These are phyloP conservation scores for Geotrichum aggregatum DNA, from an alignment of 1,139 yeast genomes.

Conservation along the genomic window DNA sequence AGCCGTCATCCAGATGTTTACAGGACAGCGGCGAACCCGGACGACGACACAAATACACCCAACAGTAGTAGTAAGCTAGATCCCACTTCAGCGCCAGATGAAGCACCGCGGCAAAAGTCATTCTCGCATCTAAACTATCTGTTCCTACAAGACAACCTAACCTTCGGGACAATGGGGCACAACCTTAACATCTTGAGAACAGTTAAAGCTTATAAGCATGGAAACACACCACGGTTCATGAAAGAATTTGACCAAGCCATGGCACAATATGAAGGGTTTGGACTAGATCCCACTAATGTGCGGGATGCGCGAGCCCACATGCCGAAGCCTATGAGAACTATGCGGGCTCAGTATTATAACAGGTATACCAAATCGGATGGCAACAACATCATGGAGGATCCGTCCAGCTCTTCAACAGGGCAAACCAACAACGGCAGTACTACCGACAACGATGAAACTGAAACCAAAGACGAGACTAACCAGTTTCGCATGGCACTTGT, in stretches of 20 bases:
- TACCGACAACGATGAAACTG: too few relatives aligned
- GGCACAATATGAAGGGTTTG: background rate
- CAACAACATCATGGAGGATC: too few relatives aligned
- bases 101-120: background rate
- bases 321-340: background rate
- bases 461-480: background rate
- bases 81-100: background rate
- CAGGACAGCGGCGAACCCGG: constrained; percentile 16
- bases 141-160: background rate
- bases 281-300: background rate
- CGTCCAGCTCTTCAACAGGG: too few relatives aligned
- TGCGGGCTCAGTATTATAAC: too few relatives aligned
- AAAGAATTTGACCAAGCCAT: background rate
- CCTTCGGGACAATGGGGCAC: constrained; percentile 9
- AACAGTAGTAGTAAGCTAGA: background rate
- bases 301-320: background rate
- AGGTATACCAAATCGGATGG: too few relatives aligned
- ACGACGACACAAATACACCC: background rate
- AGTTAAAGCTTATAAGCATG: background rate
- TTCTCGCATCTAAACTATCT: background rate
- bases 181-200: background rate
- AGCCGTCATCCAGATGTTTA: constrained; percentile 13
- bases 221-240: background rate
- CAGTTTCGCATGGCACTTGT: background rate
- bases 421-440: too few relatives aligned